Evolutionary conservation across 805 yeast genomes (phyloP), one percentile per base, ranked within the genome.

Genomic region (Blastobotrys peoriensis): DNA sequence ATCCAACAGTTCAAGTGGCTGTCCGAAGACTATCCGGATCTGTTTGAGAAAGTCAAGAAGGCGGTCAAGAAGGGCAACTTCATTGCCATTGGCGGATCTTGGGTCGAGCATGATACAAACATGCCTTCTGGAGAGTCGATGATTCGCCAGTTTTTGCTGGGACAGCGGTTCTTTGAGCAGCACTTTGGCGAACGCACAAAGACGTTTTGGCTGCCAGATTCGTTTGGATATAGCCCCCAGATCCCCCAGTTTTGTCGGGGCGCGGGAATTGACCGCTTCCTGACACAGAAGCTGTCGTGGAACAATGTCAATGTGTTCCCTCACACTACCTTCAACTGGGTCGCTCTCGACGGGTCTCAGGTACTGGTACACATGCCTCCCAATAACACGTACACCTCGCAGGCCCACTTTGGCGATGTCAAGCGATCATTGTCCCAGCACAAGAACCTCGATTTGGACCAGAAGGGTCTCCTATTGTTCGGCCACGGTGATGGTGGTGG

Each of bases 401-500:
- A 74, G 58, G 96, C 97, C 2, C 80, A 91, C 59, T 87, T 87
- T 64, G 96, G 96, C 23, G 98, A 93, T 65, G 95, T 89, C 23
- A 74, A 78, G 46, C 74, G 96, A 55, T 82, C 95, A 1, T 74
- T 81, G 44, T 66, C 70, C 20, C 91, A 87, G 58, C 95, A 93
- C 66, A 85, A 89, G 67, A 86, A 89, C 57, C 68, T 85, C 52
- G 81, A 87, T 46, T 78, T 80, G 49, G 88, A 81, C 44, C 91
- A 85, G 48, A 79, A 85, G 6, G 91, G 95, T 0, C 69, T 91
- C 55, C 67, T 93, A 59, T 69, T 88, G 36, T 93, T 77, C 56
- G 98, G 98, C 33, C 81, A 84, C 56, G 98, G 98, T 57, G 98
- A 91, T 62, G 98, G 98, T 56, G 98, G 98, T 50, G 98, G 98